Evolutionary conservation across 2,329 filamentous ascomycete genomes (phyloP).

Genomic region (Diaporthe vaccinii): DNA sequence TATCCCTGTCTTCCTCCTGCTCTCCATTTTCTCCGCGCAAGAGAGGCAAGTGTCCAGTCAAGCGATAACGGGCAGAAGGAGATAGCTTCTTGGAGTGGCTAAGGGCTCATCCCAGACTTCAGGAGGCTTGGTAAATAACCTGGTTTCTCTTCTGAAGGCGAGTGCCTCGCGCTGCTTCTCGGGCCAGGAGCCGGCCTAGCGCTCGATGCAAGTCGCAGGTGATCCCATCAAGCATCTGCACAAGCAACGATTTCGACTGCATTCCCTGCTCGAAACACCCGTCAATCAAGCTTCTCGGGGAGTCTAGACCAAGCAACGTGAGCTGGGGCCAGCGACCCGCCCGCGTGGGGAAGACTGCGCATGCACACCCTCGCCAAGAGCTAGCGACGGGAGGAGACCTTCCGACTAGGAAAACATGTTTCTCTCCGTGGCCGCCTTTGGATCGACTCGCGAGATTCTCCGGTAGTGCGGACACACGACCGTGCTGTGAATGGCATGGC

Average conservation of each 20-base stretch:
- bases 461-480: slow-evolving; percentile 19
- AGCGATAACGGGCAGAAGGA: not conserved
- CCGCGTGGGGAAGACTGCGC: slow-evolving; percentile 5
- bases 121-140: not conserved
- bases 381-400: slow-evolving; percentile 18
- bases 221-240: slow-evolving; percentile 14
- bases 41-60: not conserved
- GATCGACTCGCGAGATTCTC: not conserved
- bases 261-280: not conserved
- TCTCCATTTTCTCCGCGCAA: not conserved
- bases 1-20: not conserved
- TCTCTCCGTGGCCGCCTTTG: slow-evolving; percentile 13
- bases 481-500: slow-evolving; percentile 20
- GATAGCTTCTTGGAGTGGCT: not conserved
- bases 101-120: not conserved
- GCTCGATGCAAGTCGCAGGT: slow-evolving; percentile 10
- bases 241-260: not conserved
- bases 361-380: not conserved
- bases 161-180: not conserved
- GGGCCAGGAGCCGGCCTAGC: slow-evolving; percentile 22
- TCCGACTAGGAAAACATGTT: not conserved
- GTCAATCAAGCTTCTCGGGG: not conserved
- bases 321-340: not conserved
- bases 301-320: not conserved
- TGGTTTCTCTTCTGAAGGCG: not conserved